These are phyloP conservation scores for Cutaneotrichosporon sp. DNA, from an alignment of 1,284 basidiomycete genomes.

Conservation along the genomic window DNA sequence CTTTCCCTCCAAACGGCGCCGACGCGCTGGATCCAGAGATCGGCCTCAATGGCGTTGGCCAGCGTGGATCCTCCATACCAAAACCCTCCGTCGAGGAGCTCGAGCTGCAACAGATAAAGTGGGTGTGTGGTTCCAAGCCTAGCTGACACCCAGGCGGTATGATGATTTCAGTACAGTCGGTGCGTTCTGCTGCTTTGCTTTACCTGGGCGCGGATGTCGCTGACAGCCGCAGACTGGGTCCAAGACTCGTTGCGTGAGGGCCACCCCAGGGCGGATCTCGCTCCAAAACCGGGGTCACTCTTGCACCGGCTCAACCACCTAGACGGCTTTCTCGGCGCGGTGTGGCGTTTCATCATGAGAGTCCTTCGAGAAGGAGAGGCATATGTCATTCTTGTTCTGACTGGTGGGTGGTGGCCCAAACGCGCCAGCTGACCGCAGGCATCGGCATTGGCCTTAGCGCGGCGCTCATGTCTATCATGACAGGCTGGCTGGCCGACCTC, in stretches of 20 bases:
- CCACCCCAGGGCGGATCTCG: conserved; percentile 46
- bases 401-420: conserved; percentile 63
- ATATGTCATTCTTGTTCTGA: conserved; percentile 74
- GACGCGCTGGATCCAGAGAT: not conserved
- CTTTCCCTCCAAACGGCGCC: conserved; percentile 22
- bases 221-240: conserved; percentile 68
- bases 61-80: not conserved
- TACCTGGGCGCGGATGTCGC: not conserved
- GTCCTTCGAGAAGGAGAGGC: conserved; percentile 55
- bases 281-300: conserved; percentile 21
- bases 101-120: conserved; percentile 51
- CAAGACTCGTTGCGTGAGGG: conserved; percentile 87
- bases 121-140: conserved; percentile 3
- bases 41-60: not conserved
- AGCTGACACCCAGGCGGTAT: conserved; percentile 41
- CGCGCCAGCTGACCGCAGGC: conserved; percentile 59
- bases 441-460: conserved; percentile 88
- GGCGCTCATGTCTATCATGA: conserved; percentile 89
- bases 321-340: conserved; percentile 50
- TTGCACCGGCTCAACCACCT: conserved; percentile 33
- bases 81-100: conserved; percentile 32
- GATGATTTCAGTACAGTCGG: conserved; percentile 76
- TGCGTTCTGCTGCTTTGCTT: conserved; percentile 38
- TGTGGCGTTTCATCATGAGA: conserved; percentile 61
- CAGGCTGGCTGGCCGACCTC: conserved; percentile 96